Evolutionary conservation across 2,329 filamentous ascomycete species (phyloP).

Genomic region (Monosporascus cannonballus): DNA sequence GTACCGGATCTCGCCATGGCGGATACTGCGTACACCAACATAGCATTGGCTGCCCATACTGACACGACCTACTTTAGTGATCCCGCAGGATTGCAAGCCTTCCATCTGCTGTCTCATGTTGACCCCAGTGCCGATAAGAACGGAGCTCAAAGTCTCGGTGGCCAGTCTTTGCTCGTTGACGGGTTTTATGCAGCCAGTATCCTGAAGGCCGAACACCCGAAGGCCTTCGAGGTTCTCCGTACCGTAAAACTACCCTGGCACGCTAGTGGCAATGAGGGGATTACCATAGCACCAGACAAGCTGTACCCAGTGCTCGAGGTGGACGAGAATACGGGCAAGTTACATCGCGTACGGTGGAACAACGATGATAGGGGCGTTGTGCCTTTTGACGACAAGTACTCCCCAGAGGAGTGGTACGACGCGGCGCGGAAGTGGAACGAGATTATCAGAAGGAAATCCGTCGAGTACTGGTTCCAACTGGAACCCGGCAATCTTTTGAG

Average conservation of each 20-base stretch:
- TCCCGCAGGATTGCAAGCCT: slow-evolving; percentile 83
- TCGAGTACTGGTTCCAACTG: slow-evolving; percentile 77
- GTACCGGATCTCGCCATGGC: slow-evolving; percentile 81
- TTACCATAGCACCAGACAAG: slow-evolving; percentile 67
- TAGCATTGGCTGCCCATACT: slow-evolving; percentile 78
- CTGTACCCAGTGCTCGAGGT: slow-evolving; percentile 68
- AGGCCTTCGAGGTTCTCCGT: slow-evolving; percentile 53
- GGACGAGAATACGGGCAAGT: slow-evolving; percentile 28
- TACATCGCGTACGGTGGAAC: slow-evolving; percentile 79
- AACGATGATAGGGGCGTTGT: slow-evolving; percentile 77
- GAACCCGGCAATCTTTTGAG: slow-evolving; percentile 70
- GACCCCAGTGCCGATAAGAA: slow-evolving; percentile 15
- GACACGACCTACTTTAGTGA: slow-evolving; percentile 97
- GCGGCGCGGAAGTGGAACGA: slow-evolving; percentile 70
- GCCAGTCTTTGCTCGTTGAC: slow-evolving; percentile 77
- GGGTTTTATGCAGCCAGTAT: slow-evolving; percentile 67
- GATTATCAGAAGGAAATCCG: slow-evolving; percentile 58
- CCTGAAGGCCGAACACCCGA: slow-evolving; percentile 47
- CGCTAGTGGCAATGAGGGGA: slow-evolving; percentile 82
- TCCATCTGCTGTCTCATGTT: slow-evolving; percentile 78
- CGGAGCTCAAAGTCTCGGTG: slow-evolving; percentile 45
- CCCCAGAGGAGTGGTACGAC: slow-evolving; percentile 64
- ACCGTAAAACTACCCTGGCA: slow-evolving; percentile 63
- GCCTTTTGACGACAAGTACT: slow-evolving; percentile 41
- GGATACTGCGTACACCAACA: slow-evolving; percentile 86